Percentiles rank a stretch among this genome's conserved stretches.
These are phyloP conservation scores for Globisporangium megalacanthum DNA, from an alignment of 352 stramenopile species.

Conservation along the genomic window DNA sequence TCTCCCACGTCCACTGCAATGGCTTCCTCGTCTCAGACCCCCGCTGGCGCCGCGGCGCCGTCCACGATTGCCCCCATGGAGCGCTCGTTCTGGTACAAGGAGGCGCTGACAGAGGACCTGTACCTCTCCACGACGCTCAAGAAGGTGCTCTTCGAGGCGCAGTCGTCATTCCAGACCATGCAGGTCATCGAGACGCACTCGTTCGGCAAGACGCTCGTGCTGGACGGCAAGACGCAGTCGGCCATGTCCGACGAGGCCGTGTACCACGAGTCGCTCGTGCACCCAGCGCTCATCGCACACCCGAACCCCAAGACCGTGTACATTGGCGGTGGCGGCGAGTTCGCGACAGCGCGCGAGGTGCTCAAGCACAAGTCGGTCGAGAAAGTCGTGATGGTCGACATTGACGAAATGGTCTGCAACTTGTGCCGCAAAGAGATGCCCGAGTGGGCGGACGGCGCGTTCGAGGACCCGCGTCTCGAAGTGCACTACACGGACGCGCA, in stretches of 20 bases:
- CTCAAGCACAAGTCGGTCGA: conserved; percentile 91
- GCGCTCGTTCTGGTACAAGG: conserved; percentile 80
- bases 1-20: conserved; percentile 1
- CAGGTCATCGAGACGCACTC: conserved; percentile 91
- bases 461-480: conserved; percentile 89
- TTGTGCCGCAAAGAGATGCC: conserved; percentile 91
- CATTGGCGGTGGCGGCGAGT: conserved; percentile 91
- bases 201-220: conserved; percentile 94
- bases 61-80: conserved; percentile 43
- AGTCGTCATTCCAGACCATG: conserved; percentile 91
- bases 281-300: conserved; percentile 89
- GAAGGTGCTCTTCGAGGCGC: conserved; percentile 77
- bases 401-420: conserved; percentile 92
- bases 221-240: conserved; percentile 95
- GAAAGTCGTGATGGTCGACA: conserved; percentile 95
- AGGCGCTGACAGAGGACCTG: conserved; percentile 88
- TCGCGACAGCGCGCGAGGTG: conserved; percentile 91
- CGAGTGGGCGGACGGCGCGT: conserved; percentile 89
- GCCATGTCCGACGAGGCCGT: conserved; percentile 91
- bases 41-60: conserved; percentile 20
- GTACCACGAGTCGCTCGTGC: conserved; percentile 95
- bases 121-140: conserved; percentile 87
- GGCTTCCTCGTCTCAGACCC: conserved; percentile 5
- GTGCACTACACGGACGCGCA: conserved; percentile 90
- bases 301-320: conserved; percentile 87